A percentile compares a stretch with the other conserved stretches of the same genome.
Evolutionary conservation across 306 rosid genomes (phyloP).

Genomic region (Bauhinia variegata): DNA sequence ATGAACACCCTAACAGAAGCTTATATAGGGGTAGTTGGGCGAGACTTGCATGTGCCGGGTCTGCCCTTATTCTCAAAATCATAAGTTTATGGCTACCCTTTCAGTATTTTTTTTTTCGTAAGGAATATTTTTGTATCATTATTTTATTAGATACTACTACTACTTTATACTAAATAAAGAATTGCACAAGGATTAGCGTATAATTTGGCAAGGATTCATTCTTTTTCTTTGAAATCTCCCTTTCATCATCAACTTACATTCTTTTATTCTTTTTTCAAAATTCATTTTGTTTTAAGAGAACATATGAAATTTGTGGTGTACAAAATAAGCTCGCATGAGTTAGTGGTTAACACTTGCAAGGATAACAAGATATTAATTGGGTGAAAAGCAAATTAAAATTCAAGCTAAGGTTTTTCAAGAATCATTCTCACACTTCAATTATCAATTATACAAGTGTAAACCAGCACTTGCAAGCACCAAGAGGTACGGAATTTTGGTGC

Average conservation of each 20-base stretch:
- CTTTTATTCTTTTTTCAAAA: too few species aligned
- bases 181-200: constrained; percentile 30
- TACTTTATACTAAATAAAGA: constrained; percentile 21
- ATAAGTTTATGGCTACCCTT: constrained; percentile 4
- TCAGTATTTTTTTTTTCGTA: constrained; percentile 24
- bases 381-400: too few species aligned
- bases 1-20: constrained; percentile 20
- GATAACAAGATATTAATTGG: too few species aligned
- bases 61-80: too few species aligned
- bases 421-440: too few species aligned
- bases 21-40: constrained; percentile 64
- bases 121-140: constrained; percentile 38
- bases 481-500: constrained; percentile 26
- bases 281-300: not conserved
- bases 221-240: constrained; percentile 42
- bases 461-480: constrained; percentile 27
- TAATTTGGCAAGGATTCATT: constrained; percentile 42
- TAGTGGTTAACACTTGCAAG: too few species aligned
- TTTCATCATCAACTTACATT: constrained; percentile 33
- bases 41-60: too few species aligned
- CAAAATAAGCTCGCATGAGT: constrained; percentile 10
- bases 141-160: constrained; percentile 55
- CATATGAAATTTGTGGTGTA: not conserved
- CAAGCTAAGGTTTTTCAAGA: too few species aligned
- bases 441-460: too few species aligned